Base-by-base conservation (phyloP, 169 alveolate species). In the Plasmodium cynomolgi region DNA sequence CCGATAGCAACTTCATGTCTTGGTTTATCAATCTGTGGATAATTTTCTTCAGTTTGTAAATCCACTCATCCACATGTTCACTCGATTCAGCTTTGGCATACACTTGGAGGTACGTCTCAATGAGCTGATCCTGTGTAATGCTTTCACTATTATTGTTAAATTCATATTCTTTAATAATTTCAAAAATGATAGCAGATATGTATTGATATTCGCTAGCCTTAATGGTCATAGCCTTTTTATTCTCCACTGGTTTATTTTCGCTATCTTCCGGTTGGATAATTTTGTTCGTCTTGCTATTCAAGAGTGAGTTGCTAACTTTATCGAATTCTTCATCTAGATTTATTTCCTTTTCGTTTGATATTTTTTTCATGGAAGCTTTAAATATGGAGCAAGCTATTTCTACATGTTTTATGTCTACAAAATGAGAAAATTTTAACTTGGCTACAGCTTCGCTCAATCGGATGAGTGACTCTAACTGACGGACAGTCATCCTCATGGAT, bases 381-480 rank as follows among this genome's bases (percentile, higher is more conserved):
- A 99, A 96, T 72, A 99, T 96, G 83, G 98, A 95, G 44, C 98
- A 97, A 11, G 99, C 99, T 83, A 98, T 99, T 81, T 97, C 97
- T 1, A 99, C 99, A 94, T 98, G 99, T 29, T 95, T 95, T n/a
- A 97, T 97, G 39, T 95, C 97, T 4, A 98, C 98, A 54, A 96
- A 93, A 82, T 98, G 98, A 68, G 98, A 97, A 91, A 97, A 98
- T 92, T 98, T 97, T 29, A 98, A 98, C 92, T 98, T 98, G 8
- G 99, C 99, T 50, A 98, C 96, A 1, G 99, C 99, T 93, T 98
- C 99, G 71, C 99, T 96, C 33, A 99, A 97, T 86, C 99, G 85
- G 44, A 99, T 98, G 84, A 99, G 97, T 29, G 99, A 97, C 92
- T 99, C 99, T 91, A 99, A 96, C 95, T 98, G 99, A 91, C 99